Percentiles rank a stretch among this genome's conserved stretches.
phyloP scores from a whole-genome alignment of 257 asterid species.

The Voacanga thouarsii region DNA sequence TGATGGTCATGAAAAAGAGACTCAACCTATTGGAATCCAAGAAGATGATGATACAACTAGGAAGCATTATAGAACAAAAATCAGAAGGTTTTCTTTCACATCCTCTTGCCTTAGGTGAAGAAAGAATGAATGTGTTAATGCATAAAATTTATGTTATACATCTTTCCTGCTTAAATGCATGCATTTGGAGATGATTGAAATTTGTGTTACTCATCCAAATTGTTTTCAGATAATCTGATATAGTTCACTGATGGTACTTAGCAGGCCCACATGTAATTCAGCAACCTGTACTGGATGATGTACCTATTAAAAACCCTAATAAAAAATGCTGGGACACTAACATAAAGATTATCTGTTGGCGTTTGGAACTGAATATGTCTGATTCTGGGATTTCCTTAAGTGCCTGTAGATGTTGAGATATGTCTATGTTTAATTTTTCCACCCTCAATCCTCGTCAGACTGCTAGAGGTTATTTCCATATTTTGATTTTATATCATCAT shows the following conservation, averaged over 20 bases:
- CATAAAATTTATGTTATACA: neutral
- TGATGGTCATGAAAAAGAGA: constrained; percentile 44
- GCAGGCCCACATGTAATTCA: neutral
- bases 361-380: neutral
- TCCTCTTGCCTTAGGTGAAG: constrained; percentile 10
- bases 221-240: neutral
- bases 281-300: neutral
- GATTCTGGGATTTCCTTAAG: neutral
- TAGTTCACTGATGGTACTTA: neutral
- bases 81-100: constrained; percentile 52
- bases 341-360: neutral
- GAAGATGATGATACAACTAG: constrained; percentile 42
- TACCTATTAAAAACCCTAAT: neutral
- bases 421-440: neutral
- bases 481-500: neutral
- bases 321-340: neutral
- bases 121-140: constrained; percentile 1
- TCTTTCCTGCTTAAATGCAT: neutral
- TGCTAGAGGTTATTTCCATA: neutral
- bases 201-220: neutral
- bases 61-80: constrained; percentile 35
- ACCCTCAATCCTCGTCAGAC: too few species aligned
- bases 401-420: neutral
- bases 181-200: neutral
- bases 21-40: constrained; percentile 29